These are phyloP conservation scores for Coelastrella sp. DNA, from an alignment of 139 green algal species.

Conservation along the genomic window DNA sequence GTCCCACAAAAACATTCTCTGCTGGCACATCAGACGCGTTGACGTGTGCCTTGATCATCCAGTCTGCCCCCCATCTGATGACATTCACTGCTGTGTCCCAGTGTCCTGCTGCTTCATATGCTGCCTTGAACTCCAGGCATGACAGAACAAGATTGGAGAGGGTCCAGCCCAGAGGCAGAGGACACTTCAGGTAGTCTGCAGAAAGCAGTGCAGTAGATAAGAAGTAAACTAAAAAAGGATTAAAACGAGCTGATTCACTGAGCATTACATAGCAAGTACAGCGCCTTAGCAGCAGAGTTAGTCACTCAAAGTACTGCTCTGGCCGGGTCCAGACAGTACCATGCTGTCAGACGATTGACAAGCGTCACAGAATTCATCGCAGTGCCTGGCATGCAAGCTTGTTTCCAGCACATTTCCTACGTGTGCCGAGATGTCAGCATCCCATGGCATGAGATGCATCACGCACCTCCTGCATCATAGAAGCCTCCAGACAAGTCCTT, in stretches of 20 bases:
- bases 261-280: neutral
- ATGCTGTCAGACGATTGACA: too few species aligned
- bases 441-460: neutral
- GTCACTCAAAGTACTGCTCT: too few species aligned
- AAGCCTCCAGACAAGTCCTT: conserved; percentile 63
- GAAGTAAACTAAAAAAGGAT: neutral
- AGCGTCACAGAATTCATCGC: too few species aligned
- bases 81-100: conserved; percentile 26
- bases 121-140: conserved; percentile 48
- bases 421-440: neutral
- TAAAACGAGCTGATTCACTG: neutral
- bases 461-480: conserved; percentile 69
- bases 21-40: conserved; percentile 34
- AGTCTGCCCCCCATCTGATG: conserved; percentile 68
- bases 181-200: conserved; percentile 54
- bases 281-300: too few species aligned
- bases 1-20: conserved; percentile 61
- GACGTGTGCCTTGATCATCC: conserved; percentile 65
- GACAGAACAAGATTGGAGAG: conserved; percentile 40
- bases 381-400: too few species aligned
- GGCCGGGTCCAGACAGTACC: too few species aligned
- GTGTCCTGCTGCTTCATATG: neutral
- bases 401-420: neutral
- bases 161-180: conserved; percentile 42
- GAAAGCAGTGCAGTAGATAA: neutral